Evolutionary conservation across 345 rosid species (phyloP), one percentile per base, ranked within the genome.

Genomic region (Linum usitatissimum): DNA sequence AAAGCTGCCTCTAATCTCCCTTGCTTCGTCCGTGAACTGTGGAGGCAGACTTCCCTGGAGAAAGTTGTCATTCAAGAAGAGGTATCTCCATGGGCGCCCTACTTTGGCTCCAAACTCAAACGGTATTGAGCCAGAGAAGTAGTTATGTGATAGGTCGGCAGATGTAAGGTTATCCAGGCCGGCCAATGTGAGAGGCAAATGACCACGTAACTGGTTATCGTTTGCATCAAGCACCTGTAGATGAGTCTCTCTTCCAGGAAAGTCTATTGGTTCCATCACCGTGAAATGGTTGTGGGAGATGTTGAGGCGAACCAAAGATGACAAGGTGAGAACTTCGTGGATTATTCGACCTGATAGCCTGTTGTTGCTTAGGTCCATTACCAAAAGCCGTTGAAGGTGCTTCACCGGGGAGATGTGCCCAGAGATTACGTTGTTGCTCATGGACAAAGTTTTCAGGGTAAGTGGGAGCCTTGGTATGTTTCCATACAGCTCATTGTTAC

Each of bases 211-310:
- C 53, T 59, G 70, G 73, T 81, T 86, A 42, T 66, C 63, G 62
- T 80, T 81, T 3, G 78, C 80, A 19, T 86, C 82, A n/a, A 86
- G 70, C 18, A 65, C 68, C 14, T 57, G 75, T 55, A 83, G 83
- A 6, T 61, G 77, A 7, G 82, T 61, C 17, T 65, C 75, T 15
- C 48, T 57, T 20, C 63, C 74, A 23, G 31, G 53, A 57, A 63
- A 55, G 30, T 53, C 23, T 3, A 63, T 56, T 8, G 66, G 51
- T 62, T 80, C 78, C 20, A 80, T 64, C 21, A 62, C 66, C 65
- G 74, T 71, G 61, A 86, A 69, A 59, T 65, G 71, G 74, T 80
- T 84, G 59, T 64, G 66, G 15, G 89, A 84, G 56, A 77, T 71
- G 57, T 86, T 78, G 8, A 81, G 62, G 31, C 34, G 72, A 20